Evolutionary conservation across 148 eudicot genomes (phyloP), one percentile per base, ranked within the genome.

Genomic region (Agrostemma githago): DNA sequence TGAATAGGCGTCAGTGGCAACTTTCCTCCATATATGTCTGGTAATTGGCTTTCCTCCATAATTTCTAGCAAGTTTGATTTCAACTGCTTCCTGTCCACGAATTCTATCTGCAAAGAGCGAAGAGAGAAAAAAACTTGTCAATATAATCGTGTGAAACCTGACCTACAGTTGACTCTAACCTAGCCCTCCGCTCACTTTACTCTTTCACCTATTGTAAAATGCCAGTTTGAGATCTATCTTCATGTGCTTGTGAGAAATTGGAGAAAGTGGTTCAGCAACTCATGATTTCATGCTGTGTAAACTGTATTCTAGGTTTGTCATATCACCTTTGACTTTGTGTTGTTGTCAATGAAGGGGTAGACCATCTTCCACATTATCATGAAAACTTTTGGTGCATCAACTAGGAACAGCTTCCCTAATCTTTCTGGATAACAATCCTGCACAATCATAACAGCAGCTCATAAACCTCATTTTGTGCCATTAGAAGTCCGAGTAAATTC

Each of bases 391-490:
- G 98, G 97, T 43, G 85, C 97, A 38, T 92, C 88, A 17, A 92
- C 74, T 0, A 92, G 46, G 70, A 80, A 78, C 63, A 90, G 34
- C 80, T 95, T 95, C 19, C 90, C 97, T 20, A 95, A 80, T 81
- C 96, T 87, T 81, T 95, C 98, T 5, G 98, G 98, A 77, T 90
- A 87, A 78, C 78, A 90, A 60, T 95, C 97, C 97, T 95, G 88
- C 79, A 75, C 44, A 43, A 17, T 38, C 48, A 26, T 54, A 17
- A n/a, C 6, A 21, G 34, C 16, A 43, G 15, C 40, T 1, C 38
- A 44, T 57, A 65, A 34, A 37, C 51, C 20, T 44, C 71, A 68
- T 1, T 67, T 68, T 11, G 16, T 42, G 70, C 14, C 26, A 66
- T 40, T n/a, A 66, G 14, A 42, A 41, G 53, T 17, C 54, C 54